phyloP scores from a whole-genome alignment of 2,329 filamentous ascomycete genomes.

The Helotiales sp. region DNA sequence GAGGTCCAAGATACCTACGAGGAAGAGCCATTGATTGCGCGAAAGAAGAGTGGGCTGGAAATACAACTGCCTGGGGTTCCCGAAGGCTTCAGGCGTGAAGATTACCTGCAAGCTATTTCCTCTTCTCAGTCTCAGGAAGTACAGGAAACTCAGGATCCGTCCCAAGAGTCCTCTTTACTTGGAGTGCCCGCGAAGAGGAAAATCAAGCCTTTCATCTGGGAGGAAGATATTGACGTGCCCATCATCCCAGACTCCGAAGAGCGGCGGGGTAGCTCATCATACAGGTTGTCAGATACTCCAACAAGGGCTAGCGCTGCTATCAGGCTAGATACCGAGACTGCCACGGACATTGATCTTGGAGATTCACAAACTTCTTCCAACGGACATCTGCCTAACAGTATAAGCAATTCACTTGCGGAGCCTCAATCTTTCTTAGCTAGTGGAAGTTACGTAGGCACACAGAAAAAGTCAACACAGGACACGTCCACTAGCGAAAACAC shows the following conservation, averaged over 20 bases:
- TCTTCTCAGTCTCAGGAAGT: conserved; percentile 15
- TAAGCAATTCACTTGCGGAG: conserved; percentile 4
- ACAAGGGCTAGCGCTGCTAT: conserved; percentile 2
- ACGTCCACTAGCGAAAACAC: background rate
- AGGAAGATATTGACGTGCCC: conserved; percentile 22
- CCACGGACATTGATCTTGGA: conserved; percentile 2
- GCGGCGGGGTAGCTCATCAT: conserved; percentile 13
- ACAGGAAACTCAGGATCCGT: background rate
- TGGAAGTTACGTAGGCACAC: background rate
- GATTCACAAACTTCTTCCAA: background rate
- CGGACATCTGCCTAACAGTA: background rate
- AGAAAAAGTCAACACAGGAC: background rate
- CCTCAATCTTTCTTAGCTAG: background rate
- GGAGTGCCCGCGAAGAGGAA: background rate
- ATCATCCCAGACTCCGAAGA: conserved; percentile 27
- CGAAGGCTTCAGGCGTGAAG: background rate
- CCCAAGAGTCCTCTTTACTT: conserved; percentile 2
- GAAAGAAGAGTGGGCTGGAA: background rate
- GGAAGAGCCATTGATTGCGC: conserved; percentile 11
- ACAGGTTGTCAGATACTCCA: conserved; percentile 10
- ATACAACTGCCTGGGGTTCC: conserved; percentile 6
- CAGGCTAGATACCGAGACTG: background rate
- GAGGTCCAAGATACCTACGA: conserved; percentile 32
- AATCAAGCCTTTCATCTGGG: conserved; percentile 18
- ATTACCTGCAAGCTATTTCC: conserved; percentile 10